Evolutionary conservation across 1,284 basidiomycete genomes (phyloP).

Genomic region (Cutaneotrichosporon sp.): DNA sequence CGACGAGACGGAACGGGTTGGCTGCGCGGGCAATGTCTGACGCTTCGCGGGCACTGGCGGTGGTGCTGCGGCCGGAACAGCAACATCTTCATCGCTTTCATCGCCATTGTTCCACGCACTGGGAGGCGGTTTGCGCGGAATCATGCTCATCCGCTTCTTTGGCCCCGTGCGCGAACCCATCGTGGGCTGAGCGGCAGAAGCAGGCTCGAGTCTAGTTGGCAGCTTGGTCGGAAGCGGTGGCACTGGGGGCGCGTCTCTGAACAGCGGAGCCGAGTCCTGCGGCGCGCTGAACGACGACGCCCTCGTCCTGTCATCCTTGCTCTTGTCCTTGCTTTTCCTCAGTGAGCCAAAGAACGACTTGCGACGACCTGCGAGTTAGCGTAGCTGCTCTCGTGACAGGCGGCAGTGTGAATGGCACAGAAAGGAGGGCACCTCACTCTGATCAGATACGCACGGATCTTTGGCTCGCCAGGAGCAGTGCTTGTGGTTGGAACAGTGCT

Average conservation of each 20-base stretch:
- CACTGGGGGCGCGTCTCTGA: not conserved
- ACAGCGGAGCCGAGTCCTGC: not conserved
- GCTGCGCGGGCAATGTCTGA: no score
- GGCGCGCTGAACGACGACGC: not conserved
- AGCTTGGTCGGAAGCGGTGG: not conserved
- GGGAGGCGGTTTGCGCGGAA: slow-evolving; percentile 1
- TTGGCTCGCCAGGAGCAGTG: not conserved
- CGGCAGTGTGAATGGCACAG: no score
- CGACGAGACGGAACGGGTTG: no score
- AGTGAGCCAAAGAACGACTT: slow-evolving; percentile 7
- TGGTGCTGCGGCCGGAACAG: no score
- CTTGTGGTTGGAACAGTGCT: no score
- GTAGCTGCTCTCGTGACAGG: no score
- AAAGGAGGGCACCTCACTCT: no score
- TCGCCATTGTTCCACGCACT: not conserved
- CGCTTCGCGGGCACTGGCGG: no score
- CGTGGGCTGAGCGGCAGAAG: not conserved
- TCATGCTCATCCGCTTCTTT: not conserved
- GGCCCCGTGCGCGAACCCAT: no score
- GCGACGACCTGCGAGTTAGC: slow-evolving; percentile 1
- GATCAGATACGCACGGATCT: slow-evolving; percentile 3
- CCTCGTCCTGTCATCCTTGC: not conserved
- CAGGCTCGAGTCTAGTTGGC: not conserved
- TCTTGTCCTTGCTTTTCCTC: not conserved
- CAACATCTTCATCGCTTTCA: no score